Evolutionary conservation across 2,329 filamentous ascomycete genomes (phyloP).

Genomic region (Aspergillus pseudotamarii): DNA sequence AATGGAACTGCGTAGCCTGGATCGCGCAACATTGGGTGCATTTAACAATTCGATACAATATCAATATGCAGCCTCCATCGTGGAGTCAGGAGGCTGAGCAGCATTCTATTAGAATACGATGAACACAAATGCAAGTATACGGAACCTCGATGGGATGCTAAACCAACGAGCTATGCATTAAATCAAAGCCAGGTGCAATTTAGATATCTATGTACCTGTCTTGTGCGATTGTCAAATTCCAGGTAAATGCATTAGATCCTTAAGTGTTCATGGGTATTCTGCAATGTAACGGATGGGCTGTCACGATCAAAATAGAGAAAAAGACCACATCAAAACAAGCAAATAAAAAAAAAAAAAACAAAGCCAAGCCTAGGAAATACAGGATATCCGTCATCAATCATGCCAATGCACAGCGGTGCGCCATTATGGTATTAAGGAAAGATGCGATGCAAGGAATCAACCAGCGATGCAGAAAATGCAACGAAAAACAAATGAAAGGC

Average conservation of each 20-base stretch:
- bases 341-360: no score
- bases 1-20: background rate
- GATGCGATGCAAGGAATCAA: background rate
- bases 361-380: background rate
- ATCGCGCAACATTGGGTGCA: no score
- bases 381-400: background rate
- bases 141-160: no score
- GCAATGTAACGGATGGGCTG: background rate
- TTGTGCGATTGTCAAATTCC: background rate
- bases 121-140: no score
- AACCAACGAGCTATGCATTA: no score
- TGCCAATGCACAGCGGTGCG: background rate
- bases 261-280: background rate
- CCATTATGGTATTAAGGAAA: background rate
- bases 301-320: background rate
- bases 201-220: background rate
- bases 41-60: no score
- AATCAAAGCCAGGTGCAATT: background rate
- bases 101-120: no score
- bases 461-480: background rate
- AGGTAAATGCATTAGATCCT: background rate
- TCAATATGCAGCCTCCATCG: no score
- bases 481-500: background rate
- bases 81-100: no score
- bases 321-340: background rate